Evolutionary conservation across 106 monocot genomes (phyloP).

Genomic region (Triglochin maritima): DNA sequence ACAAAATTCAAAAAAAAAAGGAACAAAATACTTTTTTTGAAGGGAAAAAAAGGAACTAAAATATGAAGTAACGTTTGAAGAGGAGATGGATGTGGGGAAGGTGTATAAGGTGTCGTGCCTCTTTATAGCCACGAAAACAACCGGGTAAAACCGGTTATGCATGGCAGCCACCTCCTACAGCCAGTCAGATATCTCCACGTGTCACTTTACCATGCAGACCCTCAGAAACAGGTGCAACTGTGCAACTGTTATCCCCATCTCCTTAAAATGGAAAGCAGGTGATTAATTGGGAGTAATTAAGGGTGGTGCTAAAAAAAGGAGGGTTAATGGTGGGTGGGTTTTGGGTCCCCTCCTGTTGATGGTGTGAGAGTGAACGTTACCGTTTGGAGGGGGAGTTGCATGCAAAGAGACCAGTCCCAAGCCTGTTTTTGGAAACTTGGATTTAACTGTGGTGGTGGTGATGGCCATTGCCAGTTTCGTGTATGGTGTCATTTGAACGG

Average conservation of each 20-base stretch:
- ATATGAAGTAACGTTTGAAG: background rate
- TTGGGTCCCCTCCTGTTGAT: background rate
- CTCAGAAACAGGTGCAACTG: background rate
- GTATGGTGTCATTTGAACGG: too few species aligned
- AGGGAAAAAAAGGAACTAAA: background rate
- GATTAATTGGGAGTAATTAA: background rate
- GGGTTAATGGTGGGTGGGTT: background rate
- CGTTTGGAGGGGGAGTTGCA: background rate
- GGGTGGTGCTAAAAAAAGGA: background rate
- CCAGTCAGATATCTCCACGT: background rate
- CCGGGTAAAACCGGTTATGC: background rate
- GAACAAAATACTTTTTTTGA: background rate
- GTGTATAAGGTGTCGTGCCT: background rate
- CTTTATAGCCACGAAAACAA: background rate
- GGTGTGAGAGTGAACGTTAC: background rate
- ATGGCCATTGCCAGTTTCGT: too few species aligned
- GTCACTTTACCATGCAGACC: background rate
- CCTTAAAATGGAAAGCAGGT: background rate
- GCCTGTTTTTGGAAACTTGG: conserved; percentile 2
- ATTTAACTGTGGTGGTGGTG: background rate
- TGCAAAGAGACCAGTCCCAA: too few species aligned
- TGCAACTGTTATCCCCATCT: background rate
- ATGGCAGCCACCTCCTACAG: background rate
- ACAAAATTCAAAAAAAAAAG: background rate
- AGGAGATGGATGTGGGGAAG: background rate